A percentile compares a stretch with the other conserved stretches of the same genome.
Evolutionary conservation across 352 stramenopile species (phyloP).

Genomic region (Phytopythium delawarense): DNA sequence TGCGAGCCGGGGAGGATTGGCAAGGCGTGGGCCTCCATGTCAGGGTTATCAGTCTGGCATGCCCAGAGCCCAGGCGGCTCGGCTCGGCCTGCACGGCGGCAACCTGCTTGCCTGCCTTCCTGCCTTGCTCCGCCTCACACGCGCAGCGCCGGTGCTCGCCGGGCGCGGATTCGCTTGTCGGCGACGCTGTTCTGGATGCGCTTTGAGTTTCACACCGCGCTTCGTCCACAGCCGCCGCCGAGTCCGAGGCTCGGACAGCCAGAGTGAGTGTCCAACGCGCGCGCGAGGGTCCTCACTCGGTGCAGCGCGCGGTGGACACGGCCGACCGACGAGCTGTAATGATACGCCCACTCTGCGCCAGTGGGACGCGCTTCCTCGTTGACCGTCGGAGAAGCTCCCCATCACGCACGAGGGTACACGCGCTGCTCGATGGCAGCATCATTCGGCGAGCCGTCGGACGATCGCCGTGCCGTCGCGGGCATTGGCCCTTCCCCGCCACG

Average conservation of each 20-base stretch:
- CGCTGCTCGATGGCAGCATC: background rate
- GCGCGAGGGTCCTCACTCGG: background rate
- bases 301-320: background rate
- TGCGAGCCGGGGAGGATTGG: background rate
- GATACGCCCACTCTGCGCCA: background rate
- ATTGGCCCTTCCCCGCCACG: no score
- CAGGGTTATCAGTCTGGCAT: background rate
- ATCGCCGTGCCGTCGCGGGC: no score
- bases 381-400: background rate
- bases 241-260: background rate
- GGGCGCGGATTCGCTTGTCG: no score
- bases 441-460: no score
- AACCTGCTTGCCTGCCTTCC: background rate
- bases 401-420: background rate
- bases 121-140: no score
- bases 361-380: background rate
- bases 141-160: no score
- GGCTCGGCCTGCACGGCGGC: background rate
- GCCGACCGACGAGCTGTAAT: background rate
- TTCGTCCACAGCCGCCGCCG: no score
- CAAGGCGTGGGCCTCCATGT: constrained; percentile 3
- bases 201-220: no score
- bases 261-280: background rate
- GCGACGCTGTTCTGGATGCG: no score
- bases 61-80: no score